Base-by-base conservation (phyloP, 177 flowering plant genomes). In the Vitis hybrid region DNA sequence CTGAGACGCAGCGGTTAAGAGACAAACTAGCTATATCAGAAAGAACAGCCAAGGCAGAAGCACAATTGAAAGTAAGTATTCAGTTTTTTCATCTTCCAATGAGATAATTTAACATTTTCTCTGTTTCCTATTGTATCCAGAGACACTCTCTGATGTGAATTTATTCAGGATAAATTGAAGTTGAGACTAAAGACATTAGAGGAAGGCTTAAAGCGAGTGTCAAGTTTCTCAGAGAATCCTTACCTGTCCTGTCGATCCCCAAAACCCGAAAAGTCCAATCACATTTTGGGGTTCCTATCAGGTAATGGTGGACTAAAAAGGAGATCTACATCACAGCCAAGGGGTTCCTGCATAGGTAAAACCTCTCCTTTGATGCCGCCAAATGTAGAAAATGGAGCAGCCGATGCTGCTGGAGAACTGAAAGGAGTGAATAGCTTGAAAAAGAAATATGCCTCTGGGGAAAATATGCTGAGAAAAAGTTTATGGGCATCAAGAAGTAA, bases 11-110 rank as follows among this genome's bases (percentile, higher is more conserved):
- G 67, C 77, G 88, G n/a, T 55, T 94, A 68, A 90, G 72, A 82
- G 96, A 94, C 70, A 94, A 94, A 79, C 75, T 92, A 55, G 80
- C 81, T 12, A 65, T 88, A 11, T 84, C 95, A 69, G 97, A 94
- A 72, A 88, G 91, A 84, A 83, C 97, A 62, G 95, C 91, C 1
- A 94, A 91, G 80, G 91, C 93, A 55, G 99, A 92, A 88, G 87
- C 91, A 70, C 97, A 88, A 70, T 82, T 92, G 52, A 94, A 93
- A 90, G 98, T 93, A 64, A 68, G 65, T 32, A 54, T 40, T 50
- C 30, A 64, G 15, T 16, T 57, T 49, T 54, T 67, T 52, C 30
- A 72, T 15, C 24, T 1, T 0, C 13, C 59, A 8, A 13, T 12
- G 9, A 14, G 32, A 61, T 21, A 7, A 18, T 5, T 11, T 5